These are phyloP conservation scores for Leccinum uliginosum DNA, from an alignment of 768 basidiomycete genomes.

Conservation along the genomic window DNA sequence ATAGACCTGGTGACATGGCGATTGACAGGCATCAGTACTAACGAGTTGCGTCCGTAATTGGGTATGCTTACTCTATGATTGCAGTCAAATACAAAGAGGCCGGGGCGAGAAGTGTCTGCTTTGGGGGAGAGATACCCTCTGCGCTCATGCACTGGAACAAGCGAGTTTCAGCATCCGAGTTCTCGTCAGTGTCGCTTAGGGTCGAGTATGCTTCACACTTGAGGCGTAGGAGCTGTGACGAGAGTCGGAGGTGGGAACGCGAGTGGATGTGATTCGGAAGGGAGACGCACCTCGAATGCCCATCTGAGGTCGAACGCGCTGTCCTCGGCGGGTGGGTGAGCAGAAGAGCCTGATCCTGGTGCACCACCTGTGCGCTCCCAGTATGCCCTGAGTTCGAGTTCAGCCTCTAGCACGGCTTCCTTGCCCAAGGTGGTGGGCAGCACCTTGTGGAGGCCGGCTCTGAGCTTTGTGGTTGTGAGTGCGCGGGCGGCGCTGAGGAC, in stretches of 20 bases:
- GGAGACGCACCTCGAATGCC: constrained; percentile 61
- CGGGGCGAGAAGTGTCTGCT: constrained; percentile 60
- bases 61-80: constrained; percentile 76
- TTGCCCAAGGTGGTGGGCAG: constrained; percentile 83
- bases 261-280: background rate
- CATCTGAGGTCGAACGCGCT: constrained; percentile 66
- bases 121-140: constrained; percentile 48
- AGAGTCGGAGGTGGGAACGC: constrained; percentile 9
- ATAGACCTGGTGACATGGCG: constrained; percentile 51
- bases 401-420: constrained; percentile 89
- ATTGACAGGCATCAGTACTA: constrained; percentile 25
- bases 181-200: constrained; percentile 76
- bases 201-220: constrained; percentile 90
- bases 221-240: constrained; percentile 61
- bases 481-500: constrained; percentile 65
- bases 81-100: constrained; percentile 89
- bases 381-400: constrained; percentile 87
- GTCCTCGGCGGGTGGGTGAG: constrained; percentile 39
- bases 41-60: constrained; percentile 14
- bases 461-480: constrained; percentile 68
- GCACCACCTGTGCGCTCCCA: constrained; percentile 64
- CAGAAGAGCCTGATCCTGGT: constrained; percentile 24
- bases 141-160: constrained; percentile 59
- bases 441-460: constrained; percentile 64
- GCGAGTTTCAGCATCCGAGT: constrained; percentile 57